Evolutionary conservation across 2,329 filamentous ascomycete species (phyloP).

Genomic region (Fusarium setosum): DNA sequence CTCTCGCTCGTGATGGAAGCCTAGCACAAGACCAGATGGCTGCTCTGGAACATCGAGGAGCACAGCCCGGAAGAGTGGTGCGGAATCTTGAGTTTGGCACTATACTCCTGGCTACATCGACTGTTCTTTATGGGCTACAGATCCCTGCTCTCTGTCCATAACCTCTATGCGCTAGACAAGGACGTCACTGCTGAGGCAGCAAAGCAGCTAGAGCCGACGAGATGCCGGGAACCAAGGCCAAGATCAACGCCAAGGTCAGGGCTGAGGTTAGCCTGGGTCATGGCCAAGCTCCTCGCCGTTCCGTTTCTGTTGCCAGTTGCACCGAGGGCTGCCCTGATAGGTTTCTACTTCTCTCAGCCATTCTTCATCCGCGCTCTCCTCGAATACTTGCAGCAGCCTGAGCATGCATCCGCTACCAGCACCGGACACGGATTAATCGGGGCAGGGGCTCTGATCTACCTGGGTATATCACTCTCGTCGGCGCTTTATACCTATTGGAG

Average conservation of each 20-base stretch:
- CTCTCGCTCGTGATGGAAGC: conserved; percentile 50
- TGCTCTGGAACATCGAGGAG: conserved; percentile 46
- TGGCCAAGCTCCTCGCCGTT: neutral
- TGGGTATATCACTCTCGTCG: conserved; percentile 37
- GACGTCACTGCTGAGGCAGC: too few species aligned
- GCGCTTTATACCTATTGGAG: neutral
- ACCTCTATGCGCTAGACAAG: too few species aligned
- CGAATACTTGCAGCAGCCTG: conserved; percentile 37
- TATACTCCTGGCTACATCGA: conserved; percentile 46
- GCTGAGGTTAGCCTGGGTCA: neutral
- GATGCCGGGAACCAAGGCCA: too few species aligned
- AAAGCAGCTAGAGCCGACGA: too few species aligned
- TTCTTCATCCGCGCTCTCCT: conserved; percentile 51
- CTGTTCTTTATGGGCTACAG: conserved; percentile 32
- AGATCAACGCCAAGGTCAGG: too few species aligned
- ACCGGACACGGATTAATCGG: conserved; percentile 50
- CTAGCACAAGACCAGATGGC: conserved; percentile 48
- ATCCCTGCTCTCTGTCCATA: too few species aligned
- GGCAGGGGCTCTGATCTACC: conserved; percentile 52
- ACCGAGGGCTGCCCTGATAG: conserved; percentile 10
- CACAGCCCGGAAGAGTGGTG: conserved; percentile 47
- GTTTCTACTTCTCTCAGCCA: conserved; percentile 53
- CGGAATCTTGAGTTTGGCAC: conserved; percentile 36
- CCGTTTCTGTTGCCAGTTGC: conserved; percentile 10
- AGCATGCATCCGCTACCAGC: conserved; percentile 23